Conservation (phyloP, 2,329 filamentous ascomycete species). For the Pseudocercospora crystallina region DNA sequence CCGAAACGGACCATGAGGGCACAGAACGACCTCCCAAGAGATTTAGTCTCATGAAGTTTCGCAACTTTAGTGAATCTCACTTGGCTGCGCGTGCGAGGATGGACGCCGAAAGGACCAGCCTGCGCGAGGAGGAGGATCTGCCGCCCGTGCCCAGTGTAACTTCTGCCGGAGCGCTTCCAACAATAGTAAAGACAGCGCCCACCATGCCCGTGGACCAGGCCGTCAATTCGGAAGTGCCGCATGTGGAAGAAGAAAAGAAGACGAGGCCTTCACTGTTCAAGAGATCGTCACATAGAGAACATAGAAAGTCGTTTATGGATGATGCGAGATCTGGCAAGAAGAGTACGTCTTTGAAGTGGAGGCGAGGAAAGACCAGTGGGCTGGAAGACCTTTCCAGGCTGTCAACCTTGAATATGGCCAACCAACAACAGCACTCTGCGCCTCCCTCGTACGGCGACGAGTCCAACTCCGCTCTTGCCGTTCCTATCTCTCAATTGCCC, state of each 20-base stretch:
- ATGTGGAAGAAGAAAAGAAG: constrained; percentile 15
- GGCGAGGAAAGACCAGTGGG: constrained; percentile 33
- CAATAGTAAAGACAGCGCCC: constrained; percentile 85
- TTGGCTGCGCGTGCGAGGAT: constrained; percentile 73
- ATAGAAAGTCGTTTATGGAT: constrained; percentile 17
- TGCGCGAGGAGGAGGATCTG: constrained; percentile 51
- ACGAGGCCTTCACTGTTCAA: constrained; percentile 28
- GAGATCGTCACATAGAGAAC: constrained; percentile 25
- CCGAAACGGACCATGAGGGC: constrained; percentile 20
- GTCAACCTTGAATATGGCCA: constrained; percentile 54
- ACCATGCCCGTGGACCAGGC: constrained; percentile 5
- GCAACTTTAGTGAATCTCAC: constrained; percentile 91
- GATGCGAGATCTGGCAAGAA: constrained; percentile 22
- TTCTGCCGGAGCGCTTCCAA: constrained; percentile 47
- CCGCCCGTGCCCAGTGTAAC: constrained; percentile 44
- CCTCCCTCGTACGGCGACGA: constrained; percentile 64
- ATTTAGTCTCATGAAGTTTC: constrained; percentile 71
- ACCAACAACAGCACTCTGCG: constrained; percentile 34
- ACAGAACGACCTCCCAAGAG: constrained; percentile 41
- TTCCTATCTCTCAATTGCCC: constrained; percentile 52
- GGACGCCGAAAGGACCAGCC: constrained; percentile 53
- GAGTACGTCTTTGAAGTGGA: constrained; percentile 28
- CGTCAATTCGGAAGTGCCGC: constrained; percentile 6
- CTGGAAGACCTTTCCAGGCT: constrained; percentile 51
- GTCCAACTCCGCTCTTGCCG: constrained; percentile 59